Evolutionary conservation across 192 early-diverging fungal genomes (phyloP), one percentile per base, ranked within the genome.

Genomic region (Chytriomyces confervae): DNA sequence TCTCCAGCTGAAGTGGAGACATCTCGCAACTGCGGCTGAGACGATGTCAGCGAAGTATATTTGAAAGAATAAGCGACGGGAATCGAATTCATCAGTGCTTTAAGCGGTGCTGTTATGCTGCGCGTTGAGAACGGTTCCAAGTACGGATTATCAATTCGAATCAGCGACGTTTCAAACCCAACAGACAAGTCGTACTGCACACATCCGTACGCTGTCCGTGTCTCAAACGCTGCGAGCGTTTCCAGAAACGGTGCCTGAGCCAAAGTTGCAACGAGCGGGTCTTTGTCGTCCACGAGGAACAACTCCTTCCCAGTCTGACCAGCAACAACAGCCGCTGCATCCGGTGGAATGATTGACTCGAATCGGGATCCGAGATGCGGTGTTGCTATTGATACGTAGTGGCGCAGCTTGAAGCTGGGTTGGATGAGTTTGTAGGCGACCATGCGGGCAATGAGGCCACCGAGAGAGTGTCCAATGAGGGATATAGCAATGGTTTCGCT

Each of bases 201-300:
- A 71, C 50, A 57, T 27, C 50, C 69, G 50, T 71, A 71, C 16
- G 43, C 29, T n/a, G 69, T 71, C 45, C 69, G 47, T 18, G 69
- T 7, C 2, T 53, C 20, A 43, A 71, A 71, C 3, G 50, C 29
- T 3, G 50, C 16, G 47, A 71, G 69, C 7, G 69, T 8, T 18
- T 9, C 16, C 20, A 27, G 10, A 9, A 43, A 71, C 7, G 69
- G 13, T 23, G 49, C 5, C 13, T 71, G 20, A 4, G 69, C 36
- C 47, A 71, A 16, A 23, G 13, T 48, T 18, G 57, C 50, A 18
- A 71, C 10, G 16, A 71, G 57, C 47, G 47, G 47, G 10, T 9
- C 9, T 57, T n/a, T 23, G 67, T 6, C 46, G 50, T 71, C 69
- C 4, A 24, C 7, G 0, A 71, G 69, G 23, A 71, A 16, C 9